Conservation (phyloP, 2,329 filamentous ascomycete genomes). For the Fusarium subtropicale region DNA sequence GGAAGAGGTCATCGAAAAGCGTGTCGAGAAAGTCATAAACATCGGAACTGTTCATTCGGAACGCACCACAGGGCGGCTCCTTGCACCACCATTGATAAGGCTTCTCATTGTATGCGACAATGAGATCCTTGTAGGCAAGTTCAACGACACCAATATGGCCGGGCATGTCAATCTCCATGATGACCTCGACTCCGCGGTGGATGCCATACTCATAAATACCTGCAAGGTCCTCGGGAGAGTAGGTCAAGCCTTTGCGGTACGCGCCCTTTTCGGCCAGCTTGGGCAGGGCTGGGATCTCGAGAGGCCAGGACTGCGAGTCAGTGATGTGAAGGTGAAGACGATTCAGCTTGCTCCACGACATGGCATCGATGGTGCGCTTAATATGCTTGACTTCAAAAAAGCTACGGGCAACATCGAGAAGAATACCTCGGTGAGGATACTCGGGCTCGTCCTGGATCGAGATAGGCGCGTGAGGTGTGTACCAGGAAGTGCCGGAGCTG, state of each 20-base stretch:
- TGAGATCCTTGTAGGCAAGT: conserved; percentile 62
- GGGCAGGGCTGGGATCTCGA: conserved; percentile 80
- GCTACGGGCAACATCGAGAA: conserved; percentile 81
- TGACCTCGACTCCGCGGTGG: conserved; percentile 67
- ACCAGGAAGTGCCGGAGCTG: conserved; percentile 67
- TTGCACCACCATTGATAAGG: conserved; percentile 71
- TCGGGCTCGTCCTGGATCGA: conserved; percentile 77
- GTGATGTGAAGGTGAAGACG: conserved; percentile 83
- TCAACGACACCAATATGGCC: conserved; percentile 68
- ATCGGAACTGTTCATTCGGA: conserved; percentile 79
- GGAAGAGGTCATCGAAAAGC: conserved; percentile 80
- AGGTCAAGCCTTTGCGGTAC: conserved; percentile 74
- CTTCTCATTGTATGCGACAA: conserved; percentile 65
- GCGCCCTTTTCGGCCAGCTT: conserved; percentile 78
- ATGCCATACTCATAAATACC: conserved; percentile 78
- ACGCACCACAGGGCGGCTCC: conserved; percentile 73
- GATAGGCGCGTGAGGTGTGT: conserved; percentile 78
- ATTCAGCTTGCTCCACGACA: conserved; percentile 86
- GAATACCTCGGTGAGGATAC: conserved; percentile 81
- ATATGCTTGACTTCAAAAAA: conserved; percentile 77
- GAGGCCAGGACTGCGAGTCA: conserved; percentile 86
- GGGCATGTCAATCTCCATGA: conserved; percentile 73
- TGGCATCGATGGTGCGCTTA: conserved; percentile 78
- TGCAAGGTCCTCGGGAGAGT: conserved; percentile 72
- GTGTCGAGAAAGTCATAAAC: conserved; percentile 79